These are phyloP conservation scores for Protomyces arabidopsidicola DNA, from an alignment of 1,139 yeast genomes.

Conservation along the genomic window DNA sequence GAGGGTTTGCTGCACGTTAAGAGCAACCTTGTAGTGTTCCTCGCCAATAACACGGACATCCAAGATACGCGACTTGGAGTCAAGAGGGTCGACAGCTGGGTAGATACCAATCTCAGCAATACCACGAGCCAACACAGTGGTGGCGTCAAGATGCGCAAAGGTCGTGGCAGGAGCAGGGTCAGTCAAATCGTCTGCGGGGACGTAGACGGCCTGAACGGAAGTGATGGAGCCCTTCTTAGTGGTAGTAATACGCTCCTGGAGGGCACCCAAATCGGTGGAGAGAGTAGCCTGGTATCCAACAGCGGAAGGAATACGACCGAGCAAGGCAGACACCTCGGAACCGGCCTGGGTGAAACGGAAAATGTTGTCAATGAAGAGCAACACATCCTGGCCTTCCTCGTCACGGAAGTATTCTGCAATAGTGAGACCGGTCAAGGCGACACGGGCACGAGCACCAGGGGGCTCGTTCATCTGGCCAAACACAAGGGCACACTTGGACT, in stretches of 20 bases:
- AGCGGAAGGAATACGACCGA: conserved; percentile 99
- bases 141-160: conserved; percentile 99
- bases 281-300: conserved; percentile 99
- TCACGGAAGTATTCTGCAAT: conserved; percentile 99
- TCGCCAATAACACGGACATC: conserved; percentile 96
- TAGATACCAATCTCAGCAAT: conserved; percentile 99
- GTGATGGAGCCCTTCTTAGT: conserved; percentile 99
- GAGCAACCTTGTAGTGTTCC: conserved; percentile 96
- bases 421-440: conserved; percentile 98
- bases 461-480: conserved; percentile 99
- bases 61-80: conserved; percentile 97
- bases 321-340: conserved; percentile 99
- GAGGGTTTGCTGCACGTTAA: conserved; percentile 93
- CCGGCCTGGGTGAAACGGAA: conserved; percentile 99
- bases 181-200: conserved; percentile 99
- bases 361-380: conserved; percentile 98
- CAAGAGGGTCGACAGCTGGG: conserved; percentile 99
- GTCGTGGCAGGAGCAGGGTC: conserved; percentile 99
- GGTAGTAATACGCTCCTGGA: conserved; percentile 99
- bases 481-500: conserved; percentile 97
- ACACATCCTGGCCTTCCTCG: conserved; percentile 99
- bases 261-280: conserved; percentile 99
- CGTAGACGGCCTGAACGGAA: conserved; percentile 99
- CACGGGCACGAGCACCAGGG: conserved; percentile 99
- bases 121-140: conserved; percentile 99